Percentiles rank a stretch among this genome's conserved stretches.
Conservation (phyloP, 495 filamentous ascomycete species). For the Hapsidospora chrysogenum region DNA sequence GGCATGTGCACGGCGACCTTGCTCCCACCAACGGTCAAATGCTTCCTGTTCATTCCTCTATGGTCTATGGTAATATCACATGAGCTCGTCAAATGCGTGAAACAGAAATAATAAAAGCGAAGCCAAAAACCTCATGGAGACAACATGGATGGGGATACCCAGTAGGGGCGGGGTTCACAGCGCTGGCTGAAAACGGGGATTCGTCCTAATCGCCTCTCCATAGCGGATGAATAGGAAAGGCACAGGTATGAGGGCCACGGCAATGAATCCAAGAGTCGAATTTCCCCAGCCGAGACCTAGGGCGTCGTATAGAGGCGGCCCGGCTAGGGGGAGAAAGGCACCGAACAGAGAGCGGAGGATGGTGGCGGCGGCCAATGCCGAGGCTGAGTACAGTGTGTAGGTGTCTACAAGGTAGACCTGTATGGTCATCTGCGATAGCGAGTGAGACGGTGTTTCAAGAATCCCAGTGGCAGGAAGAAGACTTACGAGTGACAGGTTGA, state of each 20-base stretch:
- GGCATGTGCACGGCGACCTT: no score
- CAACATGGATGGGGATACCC: no score
- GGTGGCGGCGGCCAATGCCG: slow-evolving; percentile 34
- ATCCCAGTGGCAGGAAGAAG: no score
- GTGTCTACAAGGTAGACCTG: slow-evolving; percentile 31
- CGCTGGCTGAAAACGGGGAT: neutral
- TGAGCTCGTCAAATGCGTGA: no score
- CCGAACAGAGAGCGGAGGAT: slow-evolving; percentile 36
- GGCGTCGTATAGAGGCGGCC: slow-evolving; percentile 30
- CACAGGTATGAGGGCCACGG: slow-evolving; percentile 30
- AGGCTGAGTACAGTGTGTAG: slow-evolving; percentile 45
- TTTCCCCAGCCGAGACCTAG: slow-evolving; percentile 51
- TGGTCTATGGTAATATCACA: no score
- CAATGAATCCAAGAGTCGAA: slow-evolving; percentile 36
- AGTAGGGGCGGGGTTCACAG: no score
- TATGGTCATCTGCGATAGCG: slow-evolving; percentile 16
- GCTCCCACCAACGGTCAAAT: no score
- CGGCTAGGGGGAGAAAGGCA: slow-evolving; percentile 40
- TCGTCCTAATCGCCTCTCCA: slow-evolving; percentile 16
- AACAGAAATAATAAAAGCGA: no score
- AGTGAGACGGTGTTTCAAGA: no score
- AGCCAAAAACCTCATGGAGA: no score
- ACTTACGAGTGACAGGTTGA: neutral
- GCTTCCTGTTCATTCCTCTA: no score
- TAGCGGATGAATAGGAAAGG: slow-evolving; percentile 34